Evolutionary conservation across 345 rosid genomes (phyloP).

Genomic region (Salix koriyanagi): DNA sequence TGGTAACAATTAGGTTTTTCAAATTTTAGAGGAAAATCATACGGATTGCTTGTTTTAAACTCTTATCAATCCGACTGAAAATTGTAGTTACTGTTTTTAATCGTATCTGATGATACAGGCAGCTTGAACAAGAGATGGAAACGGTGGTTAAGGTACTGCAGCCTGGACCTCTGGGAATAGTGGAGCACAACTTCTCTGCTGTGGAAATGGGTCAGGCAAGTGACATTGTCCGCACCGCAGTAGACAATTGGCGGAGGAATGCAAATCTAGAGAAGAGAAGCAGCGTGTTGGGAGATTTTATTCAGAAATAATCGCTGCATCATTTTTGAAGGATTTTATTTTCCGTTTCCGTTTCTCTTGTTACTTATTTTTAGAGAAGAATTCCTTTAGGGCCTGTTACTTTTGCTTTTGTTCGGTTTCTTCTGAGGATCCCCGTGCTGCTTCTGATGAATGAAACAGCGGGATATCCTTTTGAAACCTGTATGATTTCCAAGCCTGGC

Average conservation of each 20-base stretch:
- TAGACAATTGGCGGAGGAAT: conserved; percentile 62
- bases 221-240: conserved; percentile 57
- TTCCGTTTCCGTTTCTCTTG: too few species aligned
- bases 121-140: conserved; percentile 77
- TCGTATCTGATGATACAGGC: conserved; percentile 31
- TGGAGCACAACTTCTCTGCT: conserved; percentile 76
- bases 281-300: conserved; percentile 49
- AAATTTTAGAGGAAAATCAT: too few species aligned
- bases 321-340: too few species aligned
- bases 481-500: too few species aligned
- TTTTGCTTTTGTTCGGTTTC: too few species aligned
- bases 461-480: too few species aligned
- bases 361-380: too few species aligned
- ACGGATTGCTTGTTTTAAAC: neutral
- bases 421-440: too few species aligned
- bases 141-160: conserved; percentile 76
- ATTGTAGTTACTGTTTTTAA: neutral
- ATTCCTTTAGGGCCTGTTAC: too few species aligned
- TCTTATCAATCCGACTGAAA: too few species aligned
- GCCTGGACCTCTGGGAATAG: conserved; percentile 83
- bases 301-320: conserved; percentile 19
- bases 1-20: too few species aligned
- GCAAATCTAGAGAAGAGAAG: conserved; percentile 44
- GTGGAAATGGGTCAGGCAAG: conserved; percentile 61
- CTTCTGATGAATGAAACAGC: too few species aligned